Base-by-base conservation (phyloP, 257 asterid genomes). In the Oldenlandia corymbosa region DNA sequence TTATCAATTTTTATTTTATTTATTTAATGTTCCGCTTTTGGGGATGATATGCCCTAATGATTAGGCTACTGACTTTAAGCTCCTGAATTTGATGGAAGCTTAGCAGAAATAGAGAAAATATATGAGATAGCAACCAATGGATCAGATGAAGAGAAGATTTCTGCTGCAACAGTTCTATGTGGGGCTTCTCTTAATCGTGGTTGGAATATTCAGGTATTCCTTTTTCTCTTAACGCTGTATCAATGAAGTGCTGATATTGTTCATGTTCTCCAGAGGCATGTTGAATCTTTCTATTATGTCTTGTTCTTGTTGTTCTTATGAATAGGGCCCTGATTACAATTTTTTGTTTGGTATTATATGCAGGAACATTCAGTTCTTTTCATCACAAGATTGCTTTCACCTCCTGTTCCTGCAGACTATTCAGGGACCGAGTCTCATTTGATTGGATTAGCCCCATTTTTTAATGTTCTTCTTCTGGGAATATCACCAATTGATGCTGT, bases 111-210 rank as follows among this genome's bases (percentile, higher is more conserved):
- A 74, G 97, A 90, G 90, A 87, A 87, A 80, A 68, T 90, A 81
- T 90, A 87, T 36, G 99, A 87, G 88, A 76, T 90, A 67, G 97
- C 95, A 62, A 73, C 81, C 80, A 83, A 73, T 53, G 95, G 97
- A 75, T 79, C 95, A 20, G 90, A 93, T 65, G 99, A 85, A 10
- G 97, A 93, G 83, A 90, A 90, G 85, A 80, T 93, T 65, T 87
- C 90, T 73, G 99, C 99, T 49, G 97, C 95, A 74, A 84, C 85
- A 64, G 65, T 93, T 76, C 77, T 93, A 51, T 90, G 97, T 53
- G 99, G 99, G 68, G 88, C 99, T 74, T 90, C 97, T 76, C 84
- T 93, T 70, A 60, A 68, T 70, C 99, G 97, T 76, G 97, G 99
- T 56, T 93, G 99, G 99, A 93, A 84, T 80, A 68, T 93, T 75